Base-by-base conservation (phyloP, 345 rosid genomes). In the Eucalyptus lansdowneana region DNA sequence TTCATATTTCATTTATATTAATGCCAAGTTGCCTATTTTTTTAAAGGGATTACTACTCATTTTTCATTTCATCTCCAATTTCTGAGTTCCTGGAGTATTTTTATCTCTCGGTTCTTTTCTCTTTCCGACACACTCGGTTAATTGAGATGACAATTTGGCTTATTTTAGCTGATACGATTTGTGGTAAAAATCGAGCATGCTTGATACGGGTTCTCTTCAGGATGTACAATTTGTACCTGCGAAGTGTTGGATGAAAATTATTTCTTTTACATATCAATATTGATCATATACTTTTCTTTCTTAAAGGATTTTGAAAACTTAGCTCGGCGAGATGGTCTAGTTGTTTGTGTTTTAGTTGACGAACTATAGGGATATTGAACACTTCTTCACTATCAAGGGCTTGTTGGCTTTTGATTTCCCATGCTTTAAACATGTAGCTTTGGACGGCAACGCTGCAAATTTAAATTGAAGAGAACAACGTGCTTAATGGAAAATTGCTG, bases 151-250 rank as follows among this genome's bases (percentile, higher is more conserved):
- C 80, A 69, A 69, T 31, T 3, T 17, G 1, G 44, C 7, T 3
- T 0, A 69, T 37, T 34, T 69, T 34, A 34, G 44, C 24, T 9
- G 0, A 34, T 5, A 34, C 3, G 4, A 69, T 69, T 3, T 9
- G 6, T 69, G 4, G 4, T 34, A 16, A 69, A 69, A 69, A 40
- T 19, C 13, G 2, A 34, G 80, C 80, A 69, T 34, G 25, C 24
- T 69, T 9, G 80, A 69, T 69, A 31, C 12, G 2, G 6, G 10
- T 67, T 67, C 80, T 67, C 44, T 69, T 34, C 0, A 19, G 44
- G 24, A 34, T 1, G 2, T 34, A 34, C 4, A 34, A 34, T 69
- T 69, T 69, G 44, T 21, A 3, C 80, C 17, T 7, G 8, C 5
- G 1, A 76, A 37, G 27, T 40, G 47, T 6, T 76, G 27, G 47